Conservation (phyloP, 2,329 filamentous ascomycete species). For the Exophiala dermatitidis region DNA sequence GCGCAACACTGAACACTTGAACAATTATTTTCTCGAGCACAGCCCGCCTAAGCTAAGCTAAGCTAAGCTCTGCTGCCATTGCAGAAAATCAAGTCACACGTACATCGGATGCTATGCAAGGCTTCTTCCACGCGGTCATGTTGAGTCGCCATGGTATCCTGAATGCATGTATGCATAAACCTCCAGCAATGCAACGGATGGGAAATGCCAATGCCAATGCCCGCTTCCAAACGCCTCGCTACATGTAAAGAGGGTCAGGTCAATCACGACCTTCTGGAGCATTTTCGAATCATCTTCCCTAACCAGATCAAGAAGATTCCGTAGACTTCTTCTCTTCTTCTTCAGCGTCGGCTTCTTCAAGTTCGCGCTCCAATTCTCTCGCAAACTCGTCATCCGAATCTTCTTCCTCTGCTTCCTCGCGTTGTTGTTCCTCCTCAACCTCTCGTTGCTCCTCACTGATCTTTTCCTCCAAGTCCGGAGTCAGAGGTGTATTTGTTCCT, state of each 20-base stretch:
- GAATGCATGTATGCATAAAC: not conserved
- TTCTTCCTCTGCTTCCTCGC: slow-evolving; percentile 30
- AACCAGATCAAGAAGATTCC: slow-evolving; percentile 4
- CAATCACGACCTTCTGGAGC: not conserved
- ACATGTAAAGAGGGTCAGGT: not conserved
- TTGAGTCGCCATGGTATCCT: not conserved
- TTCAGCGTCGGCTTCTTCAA: slow-evolving; percentile 38
- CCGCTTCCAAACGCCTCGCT: slow-evolving; percentile 13
- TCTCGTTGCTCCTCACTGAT: slow-evolving; percentile 27
- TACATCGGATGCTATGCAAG: not conserved
- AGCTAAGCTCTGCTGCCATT: too few species aligned
- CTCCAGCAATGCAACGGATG: not conserved
- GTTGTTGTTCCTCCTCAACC: slow-evolving; percentile 29
- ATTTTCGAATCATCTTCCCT: not conserved
- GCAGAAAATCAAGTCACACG: too few species aligned
- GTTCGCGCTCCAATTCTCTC: slow-evolving; percentile 53
- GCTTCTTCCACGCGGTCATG: not conserved
- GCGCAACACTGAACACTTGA: too few species aligned
- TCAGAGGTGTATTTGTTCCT: slow-evolving; percentile 8
- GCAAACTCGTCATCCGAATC: slow-evolving; percentile 45
- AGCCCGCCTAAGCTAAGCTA: too few species aligned
- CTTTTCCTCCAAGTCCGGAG: slow-evolving; percentile 24
- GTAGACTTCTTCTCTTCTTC: slow-evolving; percentile 12
- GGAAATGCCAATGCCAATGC: not conserved
- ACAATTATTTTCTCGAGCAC: too few species aligned